These are phyloP conservation scores for Tylopilus sp. DNA, from an alignment of 768 basidiomycete genomes.

Conservation along the genomic window DNA sequence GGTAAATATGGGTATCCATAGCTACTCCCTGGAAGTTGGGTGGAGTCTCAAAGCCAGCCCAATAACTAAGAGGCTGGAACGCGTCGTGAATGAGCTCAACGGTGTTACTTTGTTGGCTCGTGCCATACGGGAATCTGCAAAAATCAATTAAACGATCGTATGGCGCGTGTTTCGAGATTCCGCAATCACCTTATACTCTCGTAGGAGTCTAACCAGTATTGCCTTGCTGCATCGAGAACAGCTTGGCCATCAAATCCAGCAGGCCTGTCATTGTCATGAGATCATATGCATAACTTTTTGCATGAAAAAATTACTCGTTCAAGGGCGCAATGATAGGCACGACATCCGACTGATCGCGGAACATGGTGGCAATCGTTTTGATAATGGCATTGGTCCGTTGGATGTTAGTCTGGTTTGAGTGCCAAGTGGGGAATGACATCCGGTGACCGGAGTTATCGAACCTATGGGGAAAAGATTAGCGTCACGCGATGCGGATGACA, in stretches of 20 bases:
- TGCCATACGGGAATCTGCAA: conserved; percentile 40
- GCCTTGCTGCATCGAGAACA: conserved; percentile 45
- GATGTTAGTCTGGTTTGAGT: conserved; percentile 60
- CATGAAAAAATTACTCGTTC: conserved; percentile 58
- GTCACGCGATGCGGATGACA: background rate
- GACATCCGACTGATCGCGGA: conserved; percentile 46
- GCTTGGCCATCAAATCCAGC: conserved; percentile 60
- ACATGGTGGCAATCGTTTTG: conserved; percentile 57
- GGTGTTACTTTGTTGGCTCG: conserved; percentile 48
- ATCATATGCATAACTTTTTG: conserved; percentile 1
- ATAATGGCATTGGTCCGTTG: conserved; percentile 66
- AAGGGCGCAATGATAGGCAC: conserved; percentile 71
- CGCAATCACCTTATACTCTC: conserved; percentile 58
- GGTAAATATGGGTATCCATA: conserved; percentile 79
- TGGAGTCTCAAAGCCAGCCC: conserved; percentile 58
- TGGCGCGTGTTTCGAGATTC: background rate
- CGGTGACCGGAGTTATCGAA: conserved; percentile 82
- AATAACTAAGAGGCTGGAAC: conserved; percentile 70
- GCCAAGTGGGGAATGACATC: conserved; percentile 62
- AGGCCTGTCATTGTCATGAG: conserved; percentile 58
- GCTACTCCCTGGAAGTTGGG: conserved; percentile 61
- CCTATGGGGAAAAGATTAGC: conserved; percentile 34
- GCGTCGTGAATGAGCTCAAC: conserved; percentile 74
- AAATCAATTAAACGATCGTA: conserved; percentile 1
- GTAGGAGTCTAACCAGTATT: conserved; percentile 77